Evolutionary conservation across 805 yeast species (phyloP), one percentile per base, ranked within the genome.

Genomic region (Lipomyces yamadae): DNA sequence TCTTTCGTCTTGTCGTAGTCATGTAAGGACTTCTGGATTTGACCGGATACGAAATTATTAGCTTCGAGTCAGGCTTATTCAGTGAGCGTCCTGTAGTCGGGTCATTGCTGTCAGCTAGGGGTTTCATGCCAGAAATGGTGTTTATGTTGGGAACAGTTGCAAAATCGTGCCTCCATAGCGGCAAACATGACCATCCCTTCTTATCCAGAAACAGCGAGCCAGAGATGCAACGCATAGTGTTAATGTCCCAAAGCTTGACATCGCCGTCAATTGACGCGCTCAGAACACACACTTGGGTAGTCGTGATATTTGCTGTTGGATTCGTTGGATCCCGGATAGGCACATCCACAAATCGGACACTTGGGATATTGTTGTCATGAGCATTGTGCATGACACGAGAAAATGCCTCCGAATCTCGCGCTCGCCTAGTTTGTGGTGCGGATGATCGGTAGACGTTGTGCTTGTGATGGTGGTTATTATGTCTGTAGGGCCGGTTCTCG

Each of bases 241-340:
- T 69, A 39, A 78, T 70, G 60, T 77, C 81, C 73, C 80, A 78
- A 71, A 76, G 70, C 62, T 72, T 70, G 55, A 76, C 73, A 15
- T 72, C 75, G 35, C 79, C 80, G 52, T 65, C 68, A 29, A 67
- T 65, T 1, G 68, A 61, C 5, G 69, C 59, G 29, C 66, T 61
- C 39, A 66, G n/a, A 3, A 67, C 56, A 48, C 69, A 58, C n/a
- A 67, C 56, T 29, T 50, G 67, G 10, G 32, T 60, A 4, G 54
- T 32, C 15, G 53, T 52, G 30, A 32, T 6, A 34, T 52, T 8
- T 18, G 55, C 29, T 4, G 55, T 11, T 29, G 35, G 13, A 29
- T 24, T 52, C 7, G 55, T 4, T 29, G 35, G 13, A 29, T 24
- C 29, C 11, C 66, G 63, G 13, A 58, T 55, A 13, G 64, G 63